Evolutionary conservation across 2,329 filamentous ascomycete genomes (phyloP).

Genomic region (Cladosporium sp.): DNA sequence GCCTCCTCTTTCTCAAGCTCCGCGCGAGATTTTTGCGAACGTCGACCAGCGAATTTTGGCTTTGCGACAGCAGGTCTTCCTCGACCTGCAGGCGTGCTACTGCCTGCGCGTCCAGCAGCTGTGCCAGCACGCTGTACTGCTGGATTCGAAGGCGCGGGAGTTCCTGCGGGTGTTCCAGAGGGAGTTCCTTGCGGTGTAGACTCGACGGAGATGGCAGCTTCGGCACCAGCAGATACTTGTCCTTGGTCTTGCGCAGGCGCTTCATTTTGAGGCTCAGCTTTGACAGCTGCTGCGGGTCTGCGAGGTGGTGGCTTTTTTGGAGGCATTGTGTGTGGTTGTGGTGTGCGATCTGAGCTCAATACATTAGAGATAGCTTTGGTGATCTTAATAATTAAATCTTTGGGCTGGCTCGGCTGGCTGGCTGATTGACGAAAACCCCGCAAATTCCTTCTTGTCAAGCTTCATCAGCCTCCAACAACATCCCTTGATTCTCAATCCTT

Average conservation of each 20-base stretch:
- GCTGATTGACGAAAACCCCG: no score
- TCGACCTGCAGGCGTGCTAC: conserved; percentile 9
- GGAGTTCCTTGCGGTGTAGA: conserved; percentile 8
- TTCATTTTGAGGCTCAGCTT: conserved; percentile 1
- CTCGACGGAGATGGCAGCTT: conserved; percentile 5
- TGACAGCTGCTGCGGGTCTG: conserved; percentile 3
- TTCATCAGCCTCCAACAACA: no score
- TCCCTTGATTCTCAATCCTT: no score
- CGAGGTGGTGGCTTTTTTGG: conserved; percentile 6
- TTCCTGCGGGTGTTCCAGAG: conserved; percentile 10
- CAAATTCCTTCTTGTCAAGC: no score
- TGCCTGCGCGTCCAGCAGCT: neutral
- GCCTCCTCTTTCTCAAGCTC: conserved; percentile 37
- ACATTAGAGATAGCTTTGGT: no score
- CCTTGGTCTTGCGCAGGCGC: neutral
- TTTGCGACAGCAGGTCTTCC: conserved; percentile 22
- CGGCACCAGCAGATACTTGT: conserved; percentile 5
- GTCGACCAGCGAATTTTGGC: conserved; percentile 40
- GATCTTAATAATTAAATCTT: neutral
- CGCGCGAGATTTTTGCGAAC: conserved; percentile 42
- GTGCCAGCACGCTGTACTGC: neutral
- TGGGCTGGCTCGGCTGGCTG: no score
- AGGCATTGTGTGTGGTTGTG: conserved; percentile 5
- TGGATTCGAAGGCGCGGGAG: conserved; percentile 1
- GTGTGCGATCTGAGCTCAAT: neutral